A percentile compares a stretch with the other conserved stretches of the same genome.
These are phyloP conservation scores for Pseudoturritis turrita DNA, from an alignment of 345 rosid genomes.

Conservation along the genomic window DNA sequence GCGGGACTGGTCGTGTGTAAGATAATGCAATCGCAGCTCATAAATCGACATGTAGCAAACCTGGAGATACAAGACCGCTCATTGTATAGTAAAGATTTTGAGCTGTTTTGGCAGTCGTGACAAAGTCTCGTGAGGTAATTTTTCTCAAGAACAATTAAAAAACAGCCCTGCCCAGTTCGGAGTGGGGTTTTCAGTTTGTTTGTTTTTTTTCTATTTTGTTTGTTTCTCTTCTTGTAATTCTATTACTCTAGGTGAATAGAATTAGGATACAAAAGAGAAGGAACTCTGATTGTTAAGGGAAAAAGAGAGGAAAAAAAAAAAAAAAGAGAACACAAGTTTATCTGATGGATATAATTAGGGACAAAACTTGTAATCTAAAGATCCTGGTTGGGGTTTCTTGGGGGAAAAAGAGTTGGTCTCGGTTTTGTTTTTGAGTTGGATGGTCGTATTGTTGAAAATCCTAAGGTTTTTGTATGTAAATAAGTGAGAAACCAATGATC, in stretches of 20 bases:
- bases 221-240: slow-evolving; percentile 24
- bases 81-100: slow-evolving; percentile 81
- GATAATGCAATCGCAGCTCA: slow-evolving; percentile 81
- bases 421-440: slow-evolving; percentile 18
- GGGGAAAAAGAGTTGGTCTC: background rate
- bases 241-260: slow-evolving; percentile 30
- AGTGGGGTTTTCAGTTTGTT: slow-evolving; percentile 8
- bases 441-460: slow-evolving; percentile 5
- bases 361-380: slow-evolving; percentile 13
- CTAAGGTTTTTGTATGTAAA: slow-evolving; percentile 24
- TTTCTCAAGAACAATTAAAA: slow-evolving; percentile 7
- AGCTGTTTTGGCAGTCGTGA: slow-evolving; percentile 97
- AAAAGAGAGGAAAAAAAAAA: background rate
- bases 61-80: slow-evolving; percentile 99
- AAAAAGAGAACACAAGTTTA: slow-evolving; percentile 6
- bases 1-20: slow-evolving; percentile 86
- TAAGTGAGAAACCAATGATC: slow-evolving; percentile 21
- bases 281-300: slow-evolving; percentile 16
- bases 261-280: slow-evolving; percentile 27
- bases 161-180: slow-evolving; percentile 1
- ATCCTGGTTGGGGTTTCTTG: slow-evolving; percentile 3
- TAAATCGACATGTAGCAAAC: slow-evolving; percentile 94
- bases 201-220: background rate
- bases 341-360: slow-evolving; percentile 17
- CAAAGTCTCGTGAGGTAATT: slow-evolving; percentile 20